phyloP scores from a whole-genome alignment of 176 grass and related monocot species.

The Avena sativa region DNA sequence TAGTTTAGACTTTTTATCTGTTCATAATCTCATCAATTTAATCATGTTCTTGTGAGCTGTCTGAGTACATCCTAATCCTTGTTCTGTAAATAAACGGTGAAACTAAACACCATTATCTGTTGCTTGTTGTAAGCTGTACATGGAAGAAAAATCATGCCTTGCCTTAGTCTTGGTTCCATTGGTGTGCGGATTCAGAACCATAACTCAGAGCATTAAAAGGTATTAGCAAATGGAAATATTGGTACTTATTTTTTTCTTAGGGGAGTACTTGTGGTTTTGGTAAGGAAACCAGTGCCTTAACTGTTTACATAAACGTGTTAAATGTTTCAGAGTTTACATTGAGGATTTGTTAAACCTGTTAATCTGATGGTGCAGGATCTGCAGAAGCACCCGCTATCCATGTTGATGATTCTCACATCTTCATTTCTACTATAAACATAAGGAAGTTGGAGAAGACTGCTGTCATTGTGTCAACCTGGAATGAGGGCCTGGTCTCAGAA shows the following conservation, averaged over 20 bases:
- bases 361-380: slow-evolving; percentile 65
- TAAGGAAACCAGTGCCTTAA: not conserved
- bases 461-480: slow-evolving; percentile 80
- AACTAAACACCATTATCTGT: slow-evolving; percentile 17
- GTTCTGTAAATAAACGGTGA: not conserved
- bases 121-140: slow-evolving; percentile 19
- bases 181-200: not conserved
- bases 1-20: not conserved
- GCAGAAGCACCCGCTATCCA: slow-evolving; percentile 73
- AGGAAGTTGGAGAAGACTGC: slow-evolving; percentile 77
- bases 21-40: slow-evolving; percentile 20
- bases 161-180: not conserved
- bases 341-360: slow-evolving; percentile 8
- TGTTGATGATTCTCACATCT: slow-evolving; percentile 94
- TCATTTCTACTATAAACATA: slow-evolving; percentile 84
- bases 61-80: not conserved
- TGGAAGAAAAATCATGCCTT: not conserved
- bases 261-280: not conserved
- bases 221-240: not conserved
- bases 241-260: not conserved
- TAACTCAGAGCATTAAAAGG: not conserved
- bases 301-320: not conserved
- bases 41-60: not conserved
- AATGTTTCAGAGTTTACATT: slow-evolving; percentile 21
- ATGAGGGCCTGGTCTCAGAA: slow-evolving; percentile 81